A percentile compares a stretch with the other conserved stretches of the same genome.
These are phyloP conservation scores for Fusarium verticillioides DNA, from an alignment of 2,329 filamentous ascomycete genomes.

Conservation along the genomic window DNA sequence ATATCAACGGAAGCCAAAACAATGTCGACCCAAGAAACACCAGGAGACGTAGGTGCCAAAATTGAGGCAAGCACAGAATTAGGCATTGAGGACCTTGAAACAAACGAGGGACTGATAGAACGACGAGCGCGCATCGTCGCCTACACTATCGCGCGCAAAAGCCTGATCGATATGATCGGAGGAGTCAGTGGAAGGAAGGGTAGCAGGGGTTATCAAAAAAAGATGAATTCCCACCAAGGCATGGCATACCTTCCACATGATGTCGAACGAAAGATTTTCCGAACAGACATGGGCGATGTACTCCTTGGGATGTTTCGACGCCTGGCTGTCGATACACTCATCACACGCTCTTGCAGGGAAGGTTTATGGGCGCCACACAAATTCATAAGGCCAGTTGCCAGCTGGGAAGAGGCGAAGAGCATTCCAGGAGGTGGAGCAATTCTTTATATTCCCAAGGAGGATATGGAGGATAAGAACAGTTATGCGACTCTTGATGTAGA, in stretches of 20 bases:
- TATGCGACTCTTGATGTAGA: slow-evolving; percentile 60
- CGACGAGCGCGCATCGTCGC: slow-evolving; percentile 22
- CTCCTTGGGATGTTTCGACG: slow-evolving; percentile 63
- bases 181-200: neutral
- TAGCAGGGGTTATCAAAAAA: neutral
- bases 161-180: slow-evolving; percentile 43
- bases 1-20: neutral
- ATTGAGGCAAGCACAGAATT: neutral
- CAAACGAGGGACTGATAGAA: neutral
- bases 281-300: slow-evolving; percentile 66
- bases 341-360: slow-evolving; percentile 35
- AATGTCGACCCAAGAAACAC: neutral
- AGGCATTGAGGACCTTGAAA: neutral
- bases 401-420: slow-evolving; percentile 57
- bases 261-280: slow-evolving; percentile 42
- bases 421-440: slow-evolving; percentile 58
- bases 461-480: slow-evolving; percentile 45
- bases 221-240: slow-evolving; percentile 43
- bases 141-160: slow-evolving; percentile 47
- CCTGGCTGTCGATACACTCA: slow-evolving; percentile 58
- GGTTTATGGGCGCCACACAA: slow-evolving; percentile 44
- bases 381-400: slow-evolving; percentile 53
- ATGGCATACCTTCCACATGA: slow-evolving; percentile 30
- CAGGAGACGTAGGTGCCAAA: neutral
- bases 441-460: slow-evolving; percentile 53